Evolutionary conservation across 257 asterid genomes (phyloP).

Genomic region (Plectranthus barbatus): DNA sequence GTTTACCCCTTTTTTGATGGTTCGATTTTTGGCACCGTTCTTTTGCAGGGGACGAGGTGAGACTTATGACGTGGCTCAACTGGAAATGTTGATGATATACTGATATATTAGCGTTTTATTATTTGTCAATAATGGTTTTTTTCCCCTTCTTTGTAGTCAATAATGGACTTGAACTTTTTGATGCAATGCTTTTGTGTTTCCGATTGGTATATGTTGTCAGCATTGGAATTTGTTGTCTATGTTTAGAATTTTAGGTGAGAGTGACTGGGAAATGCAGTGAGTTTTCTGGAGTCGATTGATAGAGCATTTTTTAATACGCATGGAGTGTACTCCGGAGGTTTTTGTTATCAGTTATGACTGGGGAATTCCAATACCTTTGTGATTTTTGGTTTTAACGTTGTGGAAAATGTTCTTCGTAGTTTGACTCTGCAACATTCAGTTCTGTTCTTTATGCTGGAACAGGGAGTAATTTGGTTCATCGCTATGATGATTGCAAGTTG

Average conservation of each 20-base stretch:
- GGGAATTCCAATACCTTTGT: neutral
- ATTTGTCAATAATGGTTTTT: neutral
- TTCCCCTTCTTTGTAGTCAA: neutral
- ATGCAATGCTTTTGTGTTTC: neutral
- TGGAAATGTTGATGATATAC: neutral
- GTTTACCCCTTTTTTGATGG: no score
- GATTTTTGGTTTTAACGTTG: neutral
- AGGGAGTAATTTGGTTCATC: neutral
- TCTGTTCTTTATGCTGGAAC: neutral
- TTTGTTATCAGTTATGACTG: neutral
- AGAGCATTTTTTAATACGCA: neutral
- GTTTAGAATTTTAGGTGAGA: neutral
- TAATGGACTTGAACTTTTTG: neutral
- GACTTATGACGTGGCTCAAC: slow-evolving; percentile 12
- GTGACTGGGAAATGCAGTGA: neutral
- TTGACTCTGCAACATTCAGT: neutral
- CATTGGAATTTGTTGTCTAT: neutral
- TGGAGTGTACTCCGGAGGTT: neutral
- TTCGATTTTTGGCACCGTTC: neutral
- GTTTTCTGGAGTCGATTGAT: neutral
- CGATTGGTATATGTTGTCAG: neutral
- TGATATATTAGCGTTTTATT: neutral
- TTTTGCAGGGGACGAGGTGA: slow-evolving; percentile 93
- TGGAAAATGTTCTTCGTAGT: neutral
- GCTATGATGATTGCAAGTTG: neutral